Evolutionary conservation across 2,329 filamentous ascomycete genomes (phyloP), one percentile per base, ranked within the genome.

Genomic region (Phaeophleospora eucalypticola): DNA sequence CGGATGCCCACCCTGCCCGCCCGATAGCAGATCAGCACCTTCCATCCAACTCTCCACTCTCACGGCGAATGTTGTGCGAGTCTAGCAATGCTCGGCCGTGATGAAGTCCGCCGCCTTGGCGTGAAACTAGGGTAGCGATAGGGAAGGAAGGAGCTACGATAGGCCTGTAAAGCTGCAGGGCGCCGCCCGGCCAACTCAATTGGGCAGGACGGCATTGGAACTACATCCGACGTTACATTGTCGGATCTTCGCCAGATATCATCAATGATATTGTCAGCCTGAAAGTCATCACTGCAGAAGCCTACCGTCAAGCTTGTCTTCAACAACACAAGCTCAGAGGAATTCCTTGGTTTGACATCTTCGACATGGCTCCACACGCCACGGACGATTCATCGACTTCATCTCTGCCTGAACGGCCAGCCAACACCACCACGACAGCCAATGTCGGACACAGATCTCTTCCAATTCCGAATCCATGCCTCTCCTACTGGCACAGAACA

Each of bases 401-500:
- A 9, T 20, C 4, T 9, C 20, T 36, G n/a, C 24, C 36, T 24
- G 24, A 36, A 27, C 35, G 34, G 17, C 18, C 44, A 12, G 7
- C 21, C 41, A 24, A 19, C 36, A 16, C 18, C 33, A 18, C 35
- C 41, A 35, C 20, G 35, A 21, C 21, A 36, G 14, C 21, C 32
- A 46, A 20, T 24, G 29, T 20, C 33, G 51, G 48, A 24, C 41
- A 50, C 21, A 44, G 44, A 32, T 53, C 57, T 41, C 34, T 53
- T 24, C 54, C 56, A 33, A 58, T 54, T 8, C 36, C 51, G 15
- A 46, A 55, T 41, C 54, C 67, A 19, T 64, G 66, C 39, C 54
- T 70, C 15, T 68, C 65, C 24, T 72, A 70, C 53, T 75, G 72
- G 72, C 72, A 74, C 43, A 65, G 66, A 38, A 73, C 69, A 2